Evolutionary conservation across 2,329 filamentous ascomycete genomes (phyloP).

Genomic region (Stachybotrys elegans): DNA sequence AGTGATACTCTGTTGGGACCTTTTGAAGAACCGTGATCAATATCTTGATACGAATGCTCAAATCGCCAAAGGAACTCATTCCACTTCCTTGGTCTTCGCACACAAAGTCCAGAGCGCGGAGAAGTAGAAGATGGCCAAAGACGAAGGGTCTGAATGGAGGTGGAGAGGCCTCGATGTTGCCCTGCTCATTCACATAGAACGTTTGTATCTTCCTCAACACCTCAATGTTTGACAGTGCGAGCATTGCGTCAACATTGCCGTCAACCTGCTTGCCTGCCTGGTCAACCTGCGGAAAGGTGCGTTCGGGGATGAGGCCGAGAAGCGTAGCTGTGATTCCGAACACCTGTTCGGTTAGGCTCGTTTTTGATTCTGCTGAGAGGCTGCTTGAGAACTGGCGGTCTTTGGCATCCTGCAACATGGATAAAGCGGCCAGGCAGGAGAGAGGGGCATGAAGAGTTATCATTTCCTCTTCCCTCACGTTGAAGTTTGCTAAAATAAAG

Average conservation of each 20-base stretch:
- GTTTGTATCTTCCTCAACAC: conserved; percentile 55
- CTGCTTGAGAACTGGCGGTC: conserved; percentile 24
- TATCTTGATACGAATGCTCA: conserved; percentile 54
- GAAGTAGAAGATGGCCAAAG: conserved; percentile 58
- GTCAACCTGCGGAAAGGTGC: conserved; percentile 46
- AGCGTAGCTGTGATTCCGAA: conserved; percentile 50
- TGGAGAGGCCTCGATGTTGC: conserved; percentile 57
- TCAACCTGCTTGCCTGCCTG: conserved; percentile 2
- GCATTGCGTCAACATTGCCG: conserved; percentile 4
- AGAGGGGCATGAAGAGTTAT: conserved; percentile 77
- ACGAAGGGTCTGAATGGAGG: conserved; percentile 54
- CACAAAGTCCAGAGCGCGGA: conserved; percentile 50
- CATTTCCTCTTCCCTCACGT: conserved; percentile 96
- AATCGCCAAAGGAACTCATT: conserved; percentile 38
- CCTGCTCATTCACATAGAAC: conserved; percentile 68
- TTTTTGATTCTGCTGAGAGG: conserved; percentile 27
- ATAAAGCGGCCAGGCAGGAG: conserved; percentile 51
- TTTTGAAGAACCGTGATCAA: conserved; percentile 55
- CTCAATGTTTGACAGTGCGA: conserved; percentile 31
- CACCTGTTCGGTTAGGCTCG: conserved; percentile 26
- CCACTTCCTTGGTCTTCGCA: too few relatives aligned
- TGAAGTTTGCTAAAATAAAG: conserved; percentile 85
- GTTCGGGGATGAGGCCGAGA: conserved; percentile 59
- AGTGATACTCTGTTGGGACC: conserved; percentile 34
- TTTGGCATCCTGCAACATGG: conserved; percentile 55